Evolutionary conservation across 2,329 filamentous ascomycete genomes (phyloP).

Genomic region (Grosmannia serpens): DNA sequence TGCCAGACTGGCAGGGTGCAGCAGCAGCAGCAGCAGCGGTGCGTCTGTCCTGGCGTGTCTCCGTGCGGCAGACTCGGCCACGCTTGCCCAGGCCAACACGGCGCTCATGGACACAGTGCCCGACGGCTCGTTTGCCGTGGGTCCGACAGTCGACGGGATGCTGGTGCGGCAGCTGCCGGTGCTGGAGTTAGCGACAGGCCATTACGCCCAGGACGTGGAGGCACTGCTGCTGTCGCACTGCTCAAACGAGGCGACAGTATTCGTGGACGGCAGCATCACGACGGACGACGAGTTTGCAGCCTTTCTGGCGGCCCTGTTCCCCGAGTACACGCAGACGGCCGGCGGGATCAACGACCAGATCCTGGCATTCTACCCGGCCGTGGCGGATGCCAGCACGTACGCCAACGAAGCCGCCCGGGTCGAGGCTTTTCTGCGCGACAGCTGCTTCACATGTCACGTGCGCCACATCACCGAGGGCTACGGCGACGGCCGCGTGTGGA

Average conservation of each 20-base stretch:
- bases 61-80: conserved; percentile 13
- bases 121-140: conserved; percentile 20
- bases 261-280: conserved; percentile 17
- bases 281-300: conserved; percentile 21
- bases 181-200: conserved; percentile 18
- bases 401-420: conserved; percentile 17
- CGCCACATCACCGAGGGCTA: conserved; percentile 26
- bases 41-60: conserved; percentile 15
- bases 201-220: conserved; percentile 17
- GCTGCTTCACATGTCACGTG: conserved; percentile 25
- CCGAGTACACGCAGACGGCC: conserved; percentile 11
- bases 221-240: conserved; percentile 20
- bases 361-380: conserved; percentile 18
- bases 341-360: conserved; percentile 17
- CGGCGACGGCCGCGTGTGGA: conserved; percentile 22
- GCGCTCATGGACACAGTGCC: conserved; percentile 15
- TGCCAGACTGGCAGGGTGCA: conserved; percentile 20
- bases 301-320: conserved; percentile 21
- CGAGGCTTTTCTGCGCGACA: conserved; percentile 21
- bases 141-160: conserved; percentile 20
- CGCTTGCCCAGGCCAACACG: conserved; percentile 18
- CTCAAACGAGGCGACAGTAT: conserved; percentile 18
- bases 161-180: conserved; percentile 21
- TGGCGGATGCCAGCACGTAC: not conserved
- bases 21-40: conserved; percentile 10